These are phyloP conservation scores for Aspergillus heteromorphus DNA, from an alignment of 495 filamentous ascomycete genomes.

Conservation along the genomic window DNA sequence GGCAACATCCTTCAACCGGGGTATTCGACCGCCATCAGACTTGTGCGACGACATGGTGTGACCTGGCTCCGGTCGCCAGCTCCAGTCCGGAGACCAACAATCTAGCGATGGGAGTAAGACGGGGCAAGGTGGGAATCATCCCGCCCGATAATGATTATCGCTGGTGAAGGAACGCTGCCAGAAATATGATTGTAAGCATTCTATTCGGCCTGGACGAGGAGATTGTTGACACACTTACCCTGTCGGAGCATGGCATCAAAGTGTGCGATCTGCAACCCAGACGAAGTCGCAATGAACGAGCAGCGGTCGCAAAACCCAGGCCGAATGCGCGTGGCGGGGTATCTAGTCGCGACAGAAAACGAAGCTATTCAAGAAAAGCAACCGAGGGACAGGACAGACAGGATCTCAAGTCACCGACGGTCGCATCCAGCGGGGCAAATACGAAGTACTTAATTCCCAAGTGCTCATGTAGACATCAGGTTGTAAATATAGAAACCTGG, in stretches of 20 bases:
- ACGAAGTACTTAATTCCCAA: slow-evolving; percentile 4
- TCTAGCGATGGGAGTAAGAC: slow-evolving; percentile 17
- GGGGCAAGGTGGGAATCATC: slow-evolving; percentile 31
- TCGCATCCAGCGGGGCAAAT: slow-evolving; percentile 7
- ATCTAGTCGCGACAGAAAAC: background rate
- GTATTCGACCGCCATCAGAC: slow-evolving; percentile 30
- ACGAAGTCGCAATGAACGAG: background rate
- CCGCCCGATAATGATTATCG: slow-evolving; percentile 15
- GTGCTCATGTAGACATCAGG: slow-evolving; percentile 4
- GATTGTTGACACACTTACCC: background rate
- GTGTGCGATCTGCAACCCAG: background rate
- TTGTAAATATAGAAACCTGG: background rate
- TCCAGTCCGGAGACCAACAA: slow-evolving; percentile 26
- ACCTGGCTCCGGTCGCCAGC: slow-evolving; percentile 20
- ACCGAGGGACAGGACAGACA: background rate
- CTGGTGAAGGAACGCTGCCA: slow-evolving; percentile 2
- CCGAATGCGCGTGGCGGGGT: background rate
- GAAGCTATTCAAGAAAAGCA: background rate
- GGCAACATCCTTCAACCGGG: slow-evolving; percentile 23
- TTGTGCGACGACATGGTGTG: slow-evolving; percentile 37
- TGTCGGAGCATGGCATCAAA: background rate
- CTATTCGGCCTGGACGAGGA: background rate
- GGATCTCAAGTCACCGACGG: too few relatives aligned
- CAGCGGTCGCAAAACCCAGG: background rate
- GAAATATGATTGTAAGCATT: background rate